These are phyloP conservation scores for Nemania sp. DNA, from an alignment of 2,329 filamentous ascomycete species.

Conservation along the genomic window DNA sequence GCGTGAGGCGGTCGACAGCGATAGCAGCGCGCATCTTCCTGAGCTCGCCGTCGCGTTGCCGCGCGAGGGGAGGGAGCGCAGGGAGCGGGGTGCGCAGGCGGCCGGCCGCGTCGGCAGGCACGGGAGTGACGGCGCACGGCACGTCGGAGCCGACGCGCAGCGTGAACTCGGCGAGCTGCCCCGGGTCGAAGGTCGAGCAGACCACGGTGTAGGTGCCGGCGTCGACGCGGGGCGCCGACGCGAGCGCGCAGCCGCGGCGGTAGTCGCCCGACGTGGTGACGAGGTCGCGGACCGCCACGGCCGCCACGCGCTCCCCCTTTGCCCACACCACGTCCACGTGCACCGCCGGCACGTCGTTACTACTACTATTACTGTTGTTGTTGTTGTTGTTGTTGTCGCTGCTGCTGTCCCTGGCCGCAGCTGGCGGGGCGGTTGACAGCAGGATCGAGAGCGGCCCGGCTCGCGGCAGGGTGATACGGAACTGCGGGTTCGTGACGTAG, in stretches of 20 bases:
- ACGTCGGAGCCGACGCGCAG: constrained; percentile 77
- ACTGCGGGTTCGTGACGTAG: constrained; percentile 92
- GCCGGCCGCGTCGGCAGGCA: constrained; percentile 82
- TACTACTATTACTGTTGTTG: too few relatives aligned
- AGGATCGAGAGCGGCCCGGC: constrained; percentile 76
- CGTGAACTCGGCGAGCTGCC: constrained; percentile 79
- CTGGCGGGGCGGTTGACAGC: constrained; percentile 78
- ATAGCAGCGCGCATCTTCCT: constrained; percentile 57
- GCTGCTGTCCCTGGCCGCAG: too few relatives aligned
- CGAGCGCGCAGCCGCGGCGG: constrained; percentile 79
- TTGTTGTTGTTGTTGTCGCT: too few relatives aligned
- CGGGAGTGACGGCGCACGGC: constrained; percentile 66
- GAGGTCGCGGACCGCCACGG: constrained; percentile 80
- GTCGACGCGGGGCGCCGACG: constrained; percentile 70
- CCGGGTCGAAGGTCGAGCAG: constrained; percentile 88
- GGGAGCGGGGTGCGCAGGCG: constrained; percentile 72
- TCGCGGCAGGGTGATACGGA: constrained; percentile 70
- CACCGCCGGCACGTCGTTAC: too few relatives aligned
- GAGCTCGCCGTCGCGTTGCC: constrained; percentile 42
- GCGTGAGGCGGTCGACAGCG: constrained; percentile 64
- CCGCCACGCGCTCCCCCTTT: constrained; percentile 75
- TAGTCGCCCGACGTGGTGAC: constrained; percentile 90
- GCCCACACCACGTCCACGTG: constrained; percentile 89
- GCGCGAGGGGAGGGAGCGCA: constrained; percentile 64
- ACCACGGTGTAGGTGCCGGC: constrained; percentile 86